Evolutionary conservation across 257 asterid species (phyloP), one percentile per base, ranked within the genome.

Genomic region (Verbascum thapsus): DNA sequence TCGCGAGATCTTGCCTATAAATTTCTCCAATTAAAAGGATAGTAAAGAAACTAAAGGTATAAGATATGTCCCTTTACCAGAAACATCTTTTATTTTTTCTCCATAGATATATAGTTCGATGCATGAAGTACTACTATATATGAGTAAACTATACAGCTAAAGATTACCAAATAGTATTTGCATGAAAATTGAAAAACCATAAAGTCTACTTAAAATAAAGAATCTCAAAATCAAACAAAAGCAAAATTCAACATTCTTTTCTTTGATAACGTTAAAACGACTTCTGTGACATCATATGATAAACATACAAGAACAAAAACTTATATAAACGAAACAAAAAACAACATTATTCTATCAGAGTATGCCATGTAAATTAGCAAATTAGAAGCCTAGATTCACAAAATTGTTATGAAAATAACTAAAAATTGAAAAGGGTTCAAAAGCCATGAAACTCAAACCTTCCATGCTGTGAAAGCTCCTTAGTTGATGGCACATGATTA

Each of bases 1-100:
- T 80, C 8, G 97, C 96, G 70, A 91, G 96, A 80, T 91, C 96
- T 64, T 85, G 78, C 83, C 89, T 85, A 64, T 15, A 50, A 37
- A 40, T 37, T 53, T 66, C 42, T 0, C 7, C 37, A 52, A 62
- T 35, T 16, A 19, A 35, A 43, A 41, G 30, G 32, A 73, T 51
- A 45, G 53, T 23, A 37, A 58, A 48, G 52, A 61, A 60, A 54
- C 42, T 48, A 49, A 16, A 61, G 56, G 54, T 40, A 50, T 56
- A 63, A 64, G 20, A 35, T 38, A 35, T 60, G 67, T 66, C 16
- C 40, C 56, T 51, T 7, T 37, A 41, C 62, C 30, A 69, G 41
- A 58, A 52, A 50, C 7, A 22, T 18, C 12, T 1, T 41, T 26
- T 26, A 26, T 26, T 16, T 22, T 68, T 0, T 1, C 43, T 40